A percentile compares a stretch with the other conserved stretches of the same genome.
Evolutionary conservation across 805 yeast genomes (phyloP).

Genomic region (Ogataea paradorogensis): DNA sequence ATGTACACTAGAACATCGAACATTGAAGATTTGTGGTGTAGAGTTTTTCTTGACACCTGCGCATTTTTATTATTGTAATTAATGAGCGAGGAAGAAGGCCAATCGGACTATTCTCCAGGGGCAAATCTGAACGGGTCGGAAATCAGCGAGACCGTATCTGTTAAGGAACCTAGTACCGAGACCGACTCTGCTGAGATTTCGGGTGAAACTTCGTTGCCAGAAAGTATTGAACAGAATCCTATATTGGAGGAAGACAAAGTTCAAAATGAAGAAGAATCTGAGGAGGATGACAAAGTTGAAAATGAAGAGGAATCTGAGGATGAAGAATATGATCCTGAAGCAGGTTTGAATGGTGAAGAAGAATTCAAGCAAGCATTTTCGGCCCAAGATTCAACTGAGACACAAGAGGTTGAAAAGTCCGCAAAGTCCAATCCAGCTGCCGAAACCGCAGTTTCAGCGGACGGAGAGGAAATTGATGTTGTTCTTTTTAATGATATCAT

Average conservation of each 20-base stretch:
- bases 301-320: slow-evolving; percentile 3
- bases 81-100: slow-evolving; percentile 12
- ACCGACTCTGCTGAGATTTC: neutral
- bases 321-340: slow-evolving; percentile 19
- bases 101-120: slow-evolving; percentile 12
- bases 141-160: slow-evolving; percentile 3
- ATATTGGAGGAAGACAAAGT: neutral
- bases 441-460: slow-evolving; percentile 2
- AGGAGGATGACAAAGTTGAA: neutral
- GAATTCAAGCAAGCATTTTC: slow-evolving; percentile 8
- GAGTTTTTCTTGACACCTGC: neutral
- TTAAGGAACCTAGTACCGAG: neutral
- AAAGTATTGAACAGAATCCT: neutral
- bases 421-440: slow-evolving; percentile 1
- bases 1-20: neutral
- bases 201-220: neutral
- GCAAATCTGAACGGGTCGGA: neutral
- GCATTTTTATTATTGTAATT: neutral
- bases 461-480: slow-evolving; percentile 37
- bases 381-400: slow-evolving; percentile 4
- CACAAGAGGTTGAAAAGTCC: slow-evolving; percentile 4
- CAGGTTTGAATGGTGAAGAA: slow-evolving; percentile 12
- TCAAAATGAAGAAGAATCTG: slow-evolving; percentile 1
- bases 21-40: slow-evolving; percentile 1
- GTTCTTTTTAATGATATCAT: slow-evolving; percentile 33